These are phyloP conservation scores for Phragmites australis DNA, from an alignment of 176 grass and related monocot species.

Conservation along the genomic window DNA sequence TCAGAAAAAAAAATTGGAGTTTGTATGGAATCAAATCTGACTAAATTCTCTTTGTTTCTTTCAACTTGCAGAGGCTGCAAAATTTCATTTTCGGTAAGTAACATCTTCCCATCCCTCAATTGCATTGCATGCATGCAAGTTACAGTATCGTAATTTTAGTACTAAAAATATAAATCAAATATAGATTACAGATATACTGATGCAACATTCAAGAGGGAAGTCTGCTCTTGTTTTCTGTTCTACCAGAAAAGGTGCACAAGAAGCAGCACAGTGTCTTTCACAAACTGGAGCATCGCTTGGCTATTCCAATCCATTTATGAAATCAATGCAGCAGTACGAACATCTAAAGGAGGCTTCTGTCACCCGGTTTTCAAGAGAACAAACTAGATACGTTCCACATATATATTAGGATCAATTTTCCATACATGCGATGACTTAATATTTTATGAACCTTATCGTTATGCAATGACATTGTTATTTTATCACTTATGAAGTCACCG, in stretches of 20 bases:
- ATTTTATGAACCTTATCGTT: no score
- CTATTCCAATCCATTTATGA: constrained; percentile 90
- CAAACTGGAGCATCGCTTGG: constrained; percentile 61
- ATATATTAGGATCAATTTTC: no score
- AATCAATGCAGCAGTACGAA: constrained; percentile 77
- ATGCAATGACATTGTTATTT: no score
- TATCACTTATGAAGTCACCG: no score
- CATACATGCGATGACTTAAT: no score
- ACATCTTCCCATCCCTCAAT: constrained; percentile 20
- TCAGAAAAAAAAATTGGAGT: constrained; percentile 5
- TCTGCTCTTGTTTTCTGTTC: constrained; percentile 95
- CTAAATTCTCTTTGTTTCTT: constrained; percentile 32
- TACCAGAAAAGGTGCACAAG: constrained; percentile 93
- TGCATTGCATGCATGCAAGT: constrained; percentile 14
- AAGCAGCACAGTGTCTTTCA: constrained; percentile 84
- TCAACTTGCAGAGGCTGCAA: constrained; percentile 77
- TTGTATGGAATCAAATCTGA: constrained; percentile 33
- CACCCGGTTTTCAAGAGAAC: no score
- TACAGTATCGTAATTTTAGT: constrained; percentile 23
- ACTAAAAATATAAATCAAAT: constrained; percentile 36
- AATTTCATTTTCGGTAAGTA: constrained; percentile 87
- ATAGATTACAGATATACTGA: constrained; percentile 75
- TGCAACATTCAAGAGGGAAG: constrained; percentile 95
- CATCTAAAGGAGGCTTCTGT: constrained; percentile 79
- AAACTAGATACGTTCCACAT: no score